These are phyloP conservation scores for Otatea glauca DNA, from an alignment of 176 grass and related monocot species.

Conservation along the genomic window DNA sequence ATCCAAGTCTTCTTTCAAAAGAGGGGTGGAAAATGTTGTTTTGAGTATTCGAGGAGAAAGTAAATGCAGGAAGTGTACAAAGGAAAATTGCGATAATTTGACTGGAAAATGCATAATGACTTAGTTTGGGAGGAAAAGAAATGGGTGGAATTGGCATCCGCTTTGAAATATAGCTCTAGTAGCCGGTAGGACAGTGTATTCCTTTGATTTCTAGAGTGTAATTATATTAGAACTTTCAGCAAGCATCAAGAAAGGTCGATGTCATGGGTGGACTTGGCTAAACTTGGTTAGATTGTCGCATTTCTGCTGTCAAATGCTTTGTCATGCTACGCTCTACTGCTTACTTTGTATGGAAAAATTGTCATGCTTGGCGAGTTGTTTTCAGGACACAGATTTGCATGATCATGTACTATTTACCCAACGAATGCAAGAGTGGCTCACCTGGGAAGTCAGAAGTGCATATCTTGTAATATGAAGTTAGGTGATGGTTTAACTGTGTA, in stretches of 20 bases:
- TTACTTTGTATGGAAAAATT: not conserved
- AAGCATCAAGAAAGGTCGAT: not conserved
- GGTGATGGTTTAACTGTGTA: not conserved
- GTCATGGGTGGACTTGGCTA: not conserved
- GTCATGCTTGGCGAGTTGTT: slow-evolving; percentile 1
- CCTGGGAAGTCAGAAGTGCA: not conserved
- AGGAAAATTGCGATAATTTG: not conserved
- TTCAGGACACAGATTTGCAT: not conserved
- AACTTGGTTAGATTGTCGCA: not conserved
- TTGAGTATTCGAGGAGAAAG: not conserved
- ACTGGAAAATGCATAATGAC: not conserved
- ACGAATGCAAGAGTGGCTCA: not conserved
- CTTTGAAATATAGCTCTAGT: not conserved
- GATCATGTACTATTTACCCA: not conserved
- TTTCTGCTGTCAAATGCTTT: slow-evolving; percentile 12
- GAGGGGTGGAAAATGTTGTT: not conserved
- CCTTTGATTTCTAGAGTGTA: not conserved
- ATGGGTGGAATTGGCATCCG: not conserved
- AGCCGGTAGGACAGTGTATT: not conserved
- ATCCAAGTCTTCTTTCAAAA: not conserved
- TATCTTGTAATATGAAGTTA: not conserved
- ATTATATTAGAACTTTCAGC: not conserved
- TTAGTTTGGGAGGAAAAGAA: not conserved
- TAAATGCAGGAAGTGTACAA: not conserved
- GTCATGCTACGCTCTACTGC: not conserved